phyloP scores from a whole-genome alignment of 352 stramenopile species.

The Phytophthora pistaciae region DNA sequence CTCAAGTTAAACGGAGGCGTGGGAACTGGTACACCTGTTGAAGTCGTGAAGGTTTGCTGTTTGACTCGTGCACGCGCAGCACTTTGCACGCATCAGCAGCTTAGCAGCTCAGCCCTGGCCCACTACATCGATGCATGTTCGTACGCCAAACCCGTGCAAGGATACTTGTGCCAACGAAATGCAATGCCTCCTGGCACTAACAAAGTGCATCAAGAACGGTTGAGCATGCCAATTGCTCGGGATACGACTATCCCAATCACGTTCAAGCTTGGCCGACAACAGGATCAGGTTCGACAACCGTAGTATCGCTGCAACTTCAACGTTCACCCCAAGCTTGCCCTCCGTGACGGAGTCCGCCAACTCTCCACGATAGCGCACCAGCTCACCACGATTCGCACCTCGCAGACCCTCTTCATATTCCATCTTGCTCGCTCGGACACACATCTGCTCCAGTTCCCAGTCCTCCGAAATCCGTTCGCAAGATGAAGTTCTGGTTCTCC shows the following conservation, averaged over 20 bases:
- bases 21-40: background rate
- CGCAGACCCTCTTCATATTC: constrained; percentile 16
- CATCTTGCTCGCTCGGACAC: background rate
- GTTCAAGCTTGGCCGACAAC: constrained; percentile 3
- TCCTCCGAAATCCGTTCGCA: background rate
- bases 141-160: background rate
- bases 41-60: background rate
- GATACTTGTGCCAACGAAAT: background rate
- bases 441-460: background rate
- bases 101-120: background rate
- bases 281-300: constrained; percentile 22
- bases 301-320: constrained; percentile 27
- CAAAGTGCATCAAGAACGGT: too few relatives aligned
- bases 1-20: constrained; percentile 1
- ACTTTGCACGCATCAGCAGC: too few relatives aligned
- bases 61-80: background rate
- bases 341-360: too few relatives aligned
- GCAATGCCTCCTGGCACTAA: too few relatives aligned
- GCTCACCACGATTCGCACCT: background rate
- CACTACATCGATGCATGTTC: too few relatives aligned
- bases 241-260: constrained; percentile 7
- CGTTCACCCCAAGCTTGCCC: background rate
- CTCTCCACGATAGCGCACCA: background rate
- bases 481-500: constrained; percentile 30
- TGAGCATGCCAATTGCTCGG: background rate